Base-by-base conservation (phyloP, 169 alveolate species). In the Cryptosporidium meleagridis region DNA sequence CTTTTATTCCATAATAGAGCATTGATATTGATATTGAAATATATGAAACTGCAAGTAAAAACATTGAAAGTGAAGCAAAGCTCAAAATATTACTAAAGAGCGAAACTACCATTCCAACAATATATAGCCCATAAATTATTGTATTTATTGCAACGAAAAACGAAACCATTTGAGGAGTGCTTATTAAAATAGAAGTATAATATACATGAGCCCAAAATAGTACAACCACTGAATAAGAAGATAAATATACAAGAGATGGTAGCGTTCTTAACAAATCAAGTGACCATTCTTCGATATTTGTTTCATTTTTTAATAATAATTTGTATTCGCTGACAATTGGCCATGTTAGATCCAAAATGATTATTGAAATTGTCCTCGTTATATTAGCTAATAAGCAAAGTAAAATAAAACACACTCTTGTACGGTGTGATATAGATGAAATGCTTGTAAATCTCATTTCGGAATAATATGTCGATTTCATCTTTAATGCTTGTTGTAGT, bases 141-240 rank as follows among this genome's bases (percentile, higher is more conserved):
- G 75, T n/a, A 51, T 80, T 80, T 9, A 41, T 62, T 12, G 37
- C 29, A 18, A 80, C 29, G 53, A 80, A 80, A 41, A 80, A 58
- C 18, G 48, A 48, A 58, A 80, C 51, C 72, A 80, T 67, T n/a
- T 80, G 29, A 37, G 89, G 89, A 29, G 89, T 41, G 48, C 48
- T 80, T n/a, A 41, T 80, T 14, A 80, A 48, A 8, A 67, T 80
- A n/a, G 89, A 59, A 37, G 89, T 31, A 62, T 80, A 80, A 44
- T 80, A 80, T 2, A 80, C 80, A 0, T 80, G 89, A 0, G 89
- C 89, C 89, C 89, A 80, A 80, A 80, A 80, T 9, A 80, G 53
- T 44, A 80, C 75, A n/a, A 80, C 89, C 10, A 80, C 75, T 26
- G 89, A 80, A 29, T 80, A 80, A 2, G 89, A 80, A 8, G 89